Evolutionary conservation across 345 rosid genomes (phyloP), one percentile per base, ranked within the genome.

Genomic region (Salix brachista): DNA sequence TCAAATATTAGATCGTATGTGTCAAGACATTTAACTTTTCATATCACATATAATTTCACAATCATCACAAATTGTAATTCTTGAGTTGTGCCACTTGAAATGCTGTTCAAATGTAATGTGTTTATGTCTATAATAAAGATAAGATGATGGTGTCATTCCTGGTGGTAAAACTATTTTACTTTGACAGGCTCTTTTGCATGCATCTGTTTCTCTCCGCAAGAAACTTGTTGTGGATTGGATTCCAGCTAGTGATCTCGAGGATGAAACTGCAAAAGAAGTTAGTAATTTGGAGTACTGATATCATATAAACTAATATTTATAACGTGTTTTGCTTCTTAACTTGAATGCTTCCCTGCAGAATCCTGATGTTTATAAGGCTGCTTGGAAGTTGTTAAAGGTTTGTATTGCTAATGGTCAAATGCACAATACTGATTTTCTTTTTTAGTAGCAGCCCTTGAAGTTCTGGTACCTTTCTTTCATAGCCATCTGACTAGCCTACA

Each of bases 221-320:
- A 93, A 93, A 87, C 99, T 97, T 74, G 75, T 88, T 30, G 88
- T 93, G 67, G 96, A 90, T 69, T 95, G 97, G 99, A 91, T 95
- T 86, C 91, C 98, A 78, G 98, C 99, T 84, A 86, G 91, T 83
- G 99, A 95, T 83, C 94, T 95, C 65, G 98, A 95, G 87, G 96
- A 91, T 54, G 92, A 89, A 74, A 91, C 90, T 74, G 93, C 86
- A 60, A 80, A 76, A 86, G 77, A 71, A 87, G 98, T 95, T 58
- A n/a, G 36, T 21, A 37, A 30, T 69, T 56, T 16, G 50, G 34
- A 69, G 28, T 19, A 34, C 26, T 69, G 30, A 74, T 7, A 58
- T 11, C n/a, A 19, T 58, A 28, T n/a, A 12, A 34, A 26, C 34
- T 44, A 32, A 25, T 6, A 16, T 25, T 60, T 25, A 17, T 54